Evolutionary conservation across 257 asterid species (phyloP), one percentile per base, ranked within the genome.

Genomic region (Solanum virginianum): DNA sequence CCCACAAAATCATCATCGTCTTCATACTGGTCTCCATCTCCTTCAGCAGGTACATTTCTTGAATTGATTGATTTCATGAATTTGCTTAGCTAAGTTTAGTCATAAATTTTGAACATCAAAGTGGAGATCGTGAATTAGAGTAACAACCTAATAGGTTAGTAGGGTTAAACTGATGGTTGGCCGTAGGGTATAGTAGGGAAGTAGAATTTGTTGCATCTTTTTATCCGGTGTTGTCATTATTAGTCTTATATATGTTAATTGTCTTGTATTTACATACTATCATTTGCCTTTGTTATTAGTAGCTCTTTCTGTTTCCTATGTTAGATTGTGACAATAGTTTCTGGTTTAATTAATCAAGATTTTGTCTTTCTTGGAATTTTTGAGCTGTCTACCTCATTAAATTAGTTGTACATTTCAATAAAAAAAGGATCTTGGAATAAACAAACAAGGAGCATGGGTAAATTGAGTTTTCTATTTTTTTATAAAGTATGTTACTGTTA

Each of bases 1-100:
- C 98, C 98, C 12, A 89, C 88, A 82, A 90, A 80, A 81, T 89
- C 98, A 75, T 91, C 98, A 17, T 85, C 95, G 49, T 90, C 90
- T 75, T 94, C 98, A 80, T 91, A 70, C 84, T 84, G 91, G 83
- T 82, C 92, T 72, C 88, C 91, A 26, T 80, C 87, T 80, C 87
- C 95, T 86, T 85, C 98, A 80, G 83, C 93, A 94, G 97, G 98
- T 94, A 91, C 36, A 10, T 71, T 56, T 32, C 66, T 51, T 65
- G 26, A 54, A n/a, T 43, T 69, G 15, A 17, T 39, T 32, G 71
- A 54, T 72, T 51, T 22, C 66, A 45, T 45, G 51, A 45, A 45
- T 45, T n/a, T 59, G 66, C 32, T n/a, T 59, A 59, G 32, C 66
- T 59, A 59, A 14, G 1, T 4, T 59, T 59, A 59, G 14, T 59